Evolutionary conservation across 148 eudicot genomes (phyloP).

Genomic region (Fagopyrum homotropicum): DNA sequence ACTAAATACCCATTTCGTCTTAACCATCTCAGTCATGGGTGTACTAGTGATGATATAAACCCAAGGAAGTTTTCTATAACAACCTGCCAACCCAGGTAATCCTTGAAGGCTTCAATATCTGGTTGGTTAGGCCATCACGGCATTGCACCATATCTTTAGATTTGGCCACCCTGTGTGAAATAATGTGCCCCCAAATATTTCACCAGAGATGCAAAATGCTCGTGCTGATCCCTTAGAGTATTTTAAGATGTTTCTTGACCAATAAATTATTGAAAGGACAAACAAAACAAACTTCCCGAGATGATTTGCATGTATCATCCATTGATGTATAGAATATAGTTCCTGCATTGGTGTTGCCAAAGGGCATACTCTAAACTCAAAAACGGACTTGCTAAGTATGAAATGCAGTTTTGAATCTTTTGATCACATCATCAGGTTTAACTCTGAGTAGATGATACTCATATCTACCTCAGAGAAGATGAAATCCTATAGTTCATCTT

Average conservation of each 20-base stretch:
- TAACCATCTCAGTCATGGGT: conserved; percentile 1
- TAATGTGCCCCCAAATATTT: not conserved
- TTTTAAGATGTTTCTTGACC: not conserved
- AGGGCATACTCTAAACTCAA: too few species aligned
- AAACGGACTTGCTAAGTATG: too few species aligned
- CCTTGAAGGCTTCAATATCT: not conserved
- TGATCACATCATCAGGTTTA: not conserved
- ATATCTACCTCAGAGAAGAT: not conserved
- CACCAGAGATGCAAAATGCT: not conserved
- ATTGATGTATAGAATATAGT: too few species aligned
- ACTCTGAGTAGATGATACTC: not conserved
- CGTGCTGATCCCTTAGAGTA: not conserved
- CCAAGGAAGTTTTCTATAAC: not conserved
- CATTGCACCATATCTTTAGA: not conserved
- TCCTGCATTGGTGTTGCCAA: too few species aligned
- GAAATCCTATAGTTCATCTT: not conserved
- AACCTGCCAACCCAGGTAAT: not conserved
- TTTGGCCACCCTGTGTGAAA: not conserved
- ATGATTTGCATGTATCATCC: too few species aligned
- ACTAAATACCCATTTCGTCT: not conserved
- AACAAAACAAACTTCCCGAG: too few species aligned
- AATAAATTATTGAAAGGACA: too few species aligned
- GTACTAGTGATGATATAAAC: not conserved
- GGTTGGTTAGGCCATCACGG: not conserved
- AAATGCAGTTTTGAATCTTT: too few species aligned